These are phyloP conservation scores for Candida sp. DNA, from an alignment of 1,139 yeast species.

Conservation along the genomic window DNA sequence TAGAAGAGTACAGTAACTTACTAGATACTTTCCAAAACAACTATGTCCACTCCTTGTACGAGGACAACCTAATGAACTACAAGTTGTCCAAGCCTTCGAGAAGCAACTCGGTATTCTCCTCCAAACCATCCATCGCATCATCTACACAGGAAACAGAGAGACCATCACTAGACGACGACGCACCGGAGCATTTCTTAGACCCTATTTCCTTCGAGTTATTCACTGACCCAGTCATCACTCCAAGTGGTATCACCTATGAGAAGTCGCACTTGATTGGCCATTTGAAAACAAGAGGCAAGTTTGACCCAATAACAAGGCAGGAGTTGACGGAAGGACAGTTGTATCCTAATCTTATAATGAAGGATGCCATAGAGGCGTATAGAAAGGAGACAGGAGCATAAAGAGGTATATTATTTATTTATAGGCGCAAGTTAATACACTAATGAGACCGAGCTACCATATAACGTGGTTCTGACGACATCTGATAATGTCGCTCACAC, in stretches of 20 bases:
- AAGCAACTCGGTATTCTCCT: slow-evolving; percentile 8
- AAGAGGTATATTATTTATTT: not conserved
- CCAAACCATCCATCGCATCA: slow-evolving; percentile 1
- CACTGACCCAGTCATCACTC: slow-evolving; percentile 52
- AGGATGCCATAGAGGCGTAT: slow-evolving; percentile 41
- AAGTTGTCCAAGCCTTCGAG: slow-evolving; percentile 7
- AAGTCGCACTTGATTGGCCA: slow-evolving; percentile 22
- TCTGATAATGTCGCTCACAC: not conserved
- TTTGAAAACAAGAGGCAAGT: slow-evolving; percentile 17
- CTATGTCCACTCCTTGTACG: slow-evolving; percentile 18
- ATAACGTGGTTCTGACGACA: not conserved
- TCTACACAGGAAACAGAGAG: slow-evolving; percentile 5
- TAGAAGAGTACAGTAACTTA: slow-evolving; percentile 23
- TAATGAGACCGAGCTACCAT: not conserved
- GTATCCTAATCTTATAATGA: slow-evolving; percentile 46
- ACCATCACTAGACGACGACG: slow-evolving; percentile 11
- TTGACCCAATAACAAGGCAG: slow-evolving; percentile 30
- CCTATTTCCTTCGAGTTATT: slow-evolving; percentile 52
- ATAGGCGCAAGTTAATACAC: not conserved
- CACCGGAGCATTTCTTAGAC: slow-evolving; percentile 48
- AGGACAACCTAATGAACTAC: slow-evolving; percentile 6
- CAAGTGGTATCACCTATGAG: slow-evolving; percentile 54
- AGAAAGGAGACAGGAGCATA: slow-evolving; percentile 4
- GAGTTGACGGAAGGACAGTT: slow-evolving; percentile 40
- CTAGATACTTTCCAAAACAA: slow-evolving; percentile 26